Evolutionary conservation across 2,329 filamentous ascomycete genomes (phyloP).

Genomic region (Sarocladiaceae sp.): DNA sequence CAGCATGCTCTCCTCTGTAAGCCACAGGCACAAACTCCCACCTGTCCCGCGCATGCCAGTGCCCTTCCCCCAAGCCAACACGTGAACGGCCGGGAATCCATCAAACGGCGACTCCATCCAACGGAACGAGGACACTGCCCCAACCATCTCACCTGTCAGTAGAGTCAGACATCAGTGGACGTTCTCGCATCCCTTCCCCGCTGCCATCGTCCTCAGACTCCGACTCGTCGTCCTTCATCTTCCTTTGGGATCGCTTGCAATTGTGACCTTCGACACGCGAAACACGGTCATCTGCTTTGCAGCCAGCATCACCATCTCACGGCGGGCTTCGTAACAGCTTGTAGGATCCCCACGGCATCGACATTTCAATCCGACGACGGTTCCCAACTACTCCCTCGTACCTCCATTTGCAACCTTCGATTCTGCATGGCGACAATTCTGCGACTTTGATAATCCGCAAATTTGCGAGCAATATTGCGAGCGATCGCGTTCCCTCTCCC

Average conservation of each 20-base stretch:
- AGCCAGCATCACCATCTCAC: not conserved
- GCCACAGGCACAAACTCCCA: not conserved
- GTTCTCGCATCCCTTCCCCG: not conserved
- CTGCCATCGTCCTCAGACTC: not conserved
- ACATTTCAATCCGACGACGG: too few species aligned
- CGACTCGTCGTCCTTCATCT: not conserved
- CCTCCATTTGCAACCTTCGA: not conserved
- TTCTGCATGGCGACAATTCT: constrained; percentile 1
- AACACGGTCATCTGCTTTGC: not conserved
- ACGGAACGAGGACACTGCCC: constrained; percentile 9
- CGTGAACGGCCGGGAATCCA: constrained; percentile 5
- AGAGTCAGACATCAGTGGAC: not conserved
- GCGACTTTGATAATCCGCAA: not conserved
- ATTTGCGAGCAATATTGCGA: not conserved
- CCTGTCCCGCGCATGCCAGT: not conserved
- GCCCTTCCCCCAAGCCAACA: not conserved
- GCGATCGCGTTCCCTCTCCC: not conserved
- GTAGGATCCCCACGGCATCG: not conserved
- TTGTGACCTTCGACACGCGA: not conserved
- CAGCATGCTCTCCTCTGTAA: not conserved
- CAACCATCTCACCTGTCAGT: constrained; percentile 3
- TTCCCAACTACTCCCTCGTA: not conserved
- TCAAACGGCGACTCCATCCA: constrained; percentile 1
- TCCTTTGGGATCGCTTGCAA: not conserved
- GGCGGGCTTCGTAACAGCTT: constrained; percentile 1